These are phyloP conservation scores for Carallia pectinifolia DNA, from an alignment of 345 rosid genomes.

Conservation along the genomic window DNA sequence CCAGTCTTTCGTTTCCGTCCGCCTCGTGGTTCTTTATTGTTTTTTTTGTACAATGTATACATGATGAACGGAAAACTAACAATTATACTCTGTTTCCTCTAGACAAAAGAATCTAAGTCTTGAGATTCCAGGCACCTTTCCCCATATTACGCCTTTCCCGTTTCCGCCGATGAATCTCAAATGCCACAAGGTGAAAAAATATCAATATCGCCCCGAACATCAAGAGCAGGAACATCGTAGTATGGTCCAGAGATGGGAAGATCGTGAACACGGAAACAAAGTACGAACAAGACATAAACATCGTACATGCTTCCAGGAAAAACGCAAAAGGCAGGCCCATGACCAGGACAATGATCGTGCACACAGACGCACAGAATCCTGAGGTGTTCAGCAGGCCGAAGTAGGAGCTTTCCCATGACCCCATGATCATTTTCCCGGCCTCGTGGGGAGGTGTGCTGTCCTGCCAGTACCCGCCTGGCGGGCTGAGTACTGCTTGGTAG, in stretches of 20 bases:
- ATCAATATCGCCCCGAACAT: neutral
- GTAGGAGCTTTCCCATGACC: too few relatives aligned
- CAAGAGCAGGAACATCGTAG: neutral
- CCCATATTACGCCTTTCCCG: conserved; percentile 17
- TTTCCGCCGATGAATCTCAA: conserved; percentile 11
- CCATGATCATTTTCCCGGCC: too few relatives aligned
- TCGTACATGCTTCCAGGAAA: conserved; percentile 1
- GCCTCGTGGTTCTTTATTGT: too few relatives aligned
- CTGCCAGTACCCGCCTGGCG: too few relatives aligned
- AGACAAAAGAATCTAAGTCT: too few relatives aligned
- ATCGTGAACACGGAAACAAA: neutral
- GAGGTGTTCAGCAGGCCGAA: neutral
- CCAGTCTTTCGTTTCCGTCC: too few relatives aligned
- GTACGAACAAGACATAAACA: conserved; percentile 7
- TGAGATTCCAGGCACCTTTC: too few relatives aligned
- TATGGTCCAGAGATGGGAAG: neutral
- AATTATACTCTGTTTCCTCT: too few relatives aligned
- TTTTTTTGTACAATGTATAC: too few relatives aligned
- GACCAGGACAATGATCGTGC: conserved; percentile 15
- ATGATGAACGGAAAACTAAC: too few relatives aligned
- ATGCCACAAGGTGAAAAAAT: conserved; percentile 6
- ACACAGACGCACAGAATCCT: neutral
- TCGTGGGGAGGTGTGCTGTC: too few relatives aligned
- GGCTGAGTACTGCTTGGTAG: too few relatives aligned
- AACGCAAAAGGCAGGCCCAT: conserved; percentile 13